Conservation (phyloP, 169 alveolate genomes). For the Perkinsus olseni region DNA sequence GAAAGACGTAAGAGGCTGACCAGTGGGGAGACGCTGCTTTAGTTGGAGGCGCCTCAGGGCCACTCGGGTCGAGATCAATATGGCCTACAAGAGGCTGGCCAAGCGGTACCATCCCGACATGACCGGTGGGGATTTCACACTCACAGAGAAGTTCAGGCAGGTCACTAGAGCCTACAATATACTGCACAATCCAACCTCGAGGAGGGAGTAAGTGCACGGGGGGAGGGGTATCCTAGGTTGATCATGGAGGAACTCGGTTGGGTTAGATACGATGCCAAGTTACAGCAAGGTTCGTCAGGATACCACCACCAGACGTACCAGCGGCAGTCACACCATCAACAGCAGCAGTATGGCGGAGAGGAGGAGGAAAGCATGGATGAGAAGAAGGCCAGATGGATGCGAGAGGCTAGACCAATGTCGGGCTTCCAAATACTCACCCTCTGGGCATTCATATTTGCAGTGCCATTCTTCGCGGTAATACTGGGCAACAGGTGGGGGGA, state of each 20-base stretch:
- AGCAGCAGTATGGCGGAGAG: not conserved
- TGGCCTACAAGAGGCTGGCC: constrained; percentile 54
- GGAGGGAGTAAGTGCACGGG: not conserved
- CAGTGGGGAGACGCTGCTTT: not conserved
- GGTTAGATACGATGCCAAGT: too few species aligned
- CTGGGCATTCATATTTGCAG: not conserved
- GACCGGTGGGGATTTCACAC: not conserved
- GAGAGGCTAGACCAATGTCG: not conserved
- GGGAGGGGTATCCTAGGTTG: not conserved
- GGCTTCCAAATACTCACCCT: not conserved
- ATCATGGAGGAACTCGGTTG: not conserved
- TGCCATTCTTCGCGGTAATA: not conserved
- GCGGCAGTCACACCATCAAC: not conserved
- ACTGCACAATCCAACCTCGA: not conserved
- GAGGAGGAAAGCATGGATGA: not conserved
- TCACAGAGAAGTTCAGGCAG: not conserved
- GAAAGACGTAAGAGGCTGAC: not conserved
- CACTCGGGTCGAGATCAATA: constrained; percentile 48
- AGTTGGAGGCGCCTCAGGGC: constrained; percentile 13
- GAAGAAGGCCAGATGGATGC: not conserved
- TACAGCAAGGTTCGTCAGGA: not conserved
- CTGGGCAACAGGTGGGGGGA: not conserved
- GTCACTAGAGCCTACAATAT: not conserved
- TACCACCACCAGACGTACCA: not conserved
- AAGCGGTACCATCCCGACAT: constrained; percentile 60